Conservation (phyloP, 2,329 filamentous ascomycete genomes). For the Coniosporium tulheliwenetii region DNA sequence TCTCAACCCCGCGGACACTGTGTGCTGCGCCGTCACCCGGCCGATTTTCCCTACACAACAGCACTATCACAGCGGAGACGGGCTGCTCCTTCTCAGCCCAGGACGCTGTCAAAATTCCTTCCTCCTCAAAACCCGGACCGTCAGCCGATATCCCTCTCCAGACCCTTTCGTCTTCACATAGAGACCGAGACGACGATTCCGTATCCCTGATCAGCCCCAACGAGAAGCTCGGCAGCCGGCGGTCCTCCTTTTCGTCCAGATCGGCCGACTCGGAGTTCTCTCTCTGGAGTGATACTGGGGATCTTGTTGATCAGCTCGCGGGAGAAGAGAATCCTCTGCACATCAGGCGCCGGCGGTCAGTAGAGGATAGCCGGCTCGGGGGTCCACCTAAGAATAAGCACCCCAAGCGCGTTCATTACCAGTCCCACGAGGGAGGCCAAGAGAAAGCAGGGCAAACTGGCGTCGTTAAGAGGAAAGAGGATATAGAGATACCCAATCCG, state of each 20-base stretch:
- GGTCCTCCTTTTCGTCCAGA: constrained; percentile 37
- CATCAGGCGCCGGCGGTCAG: constrained; percentile 49
- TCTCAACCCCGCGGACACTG: too few species aligned
- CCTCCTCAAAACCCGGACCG: constrained; percentile 42
- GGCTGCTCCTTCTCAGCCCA: constrained; percentile 66
- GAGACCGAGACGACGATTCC: constrained; percentile 19
- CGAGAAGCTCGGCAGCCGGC: constrained; percentile 27
- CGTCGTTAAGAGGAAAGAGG: constrained; percentile 45
- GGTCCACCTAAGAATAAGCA: constrained; percentile 20
- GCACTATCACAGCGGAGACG: constrained; percentile 1
- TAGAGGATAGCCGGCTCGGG: constrained; percentile 45
- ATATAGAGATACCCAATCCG: constrained; percentile 66
- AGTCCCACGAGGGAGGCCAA: constrained; percentile 27
- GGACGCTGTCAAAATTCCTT: constrained; percentile 70
- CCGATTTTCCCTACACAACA: too few species aligned
- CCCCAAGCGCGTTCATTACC: constrained; percentile 57
- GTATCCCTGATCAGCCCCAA: constrained; percentile 1
- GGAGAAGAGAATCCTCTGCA: constrained; percentile 71
- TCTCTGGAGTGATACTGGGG: constrained; percentile 86
- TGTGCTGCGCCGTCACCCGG: too few species aligned
- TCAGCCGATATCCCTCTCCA: constrained; percentile 81
- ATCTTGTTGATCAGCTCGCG: constrained; percentile 80
- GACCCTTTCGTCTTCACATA: constrained; percentile 40
- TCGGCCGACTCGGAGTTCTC: constrained; percentile 54
- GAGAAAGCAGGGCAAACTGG: constrained; percentile 23